Base-by-base conservation (phyloP, 2,329 filamentous ascomycete genomes). In the Diplodia scrobiculata region DNA sequence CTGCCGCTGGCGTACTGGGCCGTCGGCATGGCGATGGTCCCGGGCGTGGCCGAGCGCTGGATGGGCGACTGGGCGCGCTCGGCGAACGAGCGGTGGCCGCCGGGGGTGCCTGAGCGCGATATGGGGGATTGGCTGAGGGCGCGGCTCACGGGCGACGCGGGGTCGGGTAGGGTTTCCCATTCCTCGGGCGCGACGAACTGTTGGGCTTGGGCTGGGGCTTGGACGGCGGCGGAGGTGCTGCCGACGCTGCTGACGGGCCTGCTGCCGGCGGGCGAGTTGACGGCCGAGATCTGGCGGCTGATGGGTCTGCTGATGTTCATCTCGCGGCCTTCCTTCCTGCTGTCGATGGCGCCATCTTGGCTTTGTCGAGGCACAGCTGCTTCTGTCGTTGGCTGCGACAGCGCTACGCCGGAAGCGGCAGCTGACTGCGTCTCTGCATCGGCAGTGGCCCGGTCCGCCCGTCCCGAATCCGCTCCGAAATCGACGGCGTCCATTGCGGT, bases 131-230 rank as follows among this genome's bases (percentile, higher is more conserved):
- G 58, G 58, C 34, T 62, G 25, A 50, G 5, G 9, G 58, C 48
- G 25, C 58, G 58, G 29, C 48, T 62, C 13, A 62, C 58, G 7
- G 58, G 58, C 38, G 58, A 62, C 25, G 51, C 52, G 14, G 53
- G 63, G 9, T 54, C 47, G 21, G 63, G 63, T 19, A 65, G 51
- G 5, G 51, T 50, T 14, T 65, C 63, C 63, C 63, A 65, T 41
- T 65, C 63, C 14, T 65, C 63, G 4, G 63, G 63, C 10, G 63
- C 48, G 27, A 65, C 63, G 27, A 65, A 65, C 25, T 34, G 47
- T 3, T 32, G 29, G 29, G 47, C 29, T 32, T 5, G 29, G 34
- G 34, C 34, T 10, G 34, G 9, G 34, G 34, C 34, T 32, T 5
- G 29, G 10, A 6, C 34, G 13, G n/a, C 47, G 25, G 52, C 32